Conservation (phyloP, 1,284 basidiomycete species). For the Agroathelia rolfsii region DNA sequence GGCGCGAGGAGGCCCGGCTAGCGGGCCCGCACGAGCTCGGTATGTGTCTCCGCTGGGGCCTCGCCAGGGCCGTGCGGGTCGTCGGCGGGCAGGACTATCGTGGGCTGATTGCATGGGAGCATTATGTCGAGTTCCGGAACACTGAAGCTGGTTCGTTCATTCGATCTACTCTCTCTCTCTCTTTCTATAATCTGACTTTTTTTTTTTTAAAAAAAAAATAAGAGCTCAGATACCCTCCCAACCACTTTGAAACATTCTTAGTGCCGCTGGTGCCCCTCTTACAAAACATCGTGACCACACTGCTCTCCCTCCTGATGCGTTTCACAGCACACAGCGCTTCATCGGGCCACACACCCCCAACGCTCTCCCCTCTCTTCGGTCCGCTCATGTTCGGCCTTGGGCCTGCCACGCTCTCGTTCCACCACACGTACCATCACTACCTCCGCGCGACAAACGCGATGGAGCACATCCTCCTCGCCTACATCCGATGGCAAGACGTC, state of each 20-base stretch:
- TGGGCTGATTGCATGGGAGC: conserved; percentile 70
- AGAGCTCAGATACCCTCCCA: conserved; percentile 60
- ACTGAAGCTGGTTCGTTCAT: conserved; percentile 59
- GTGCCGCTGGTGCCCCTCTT: conserved; percentile 42
- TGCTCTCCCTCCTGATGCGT: conserved; percentile 68
- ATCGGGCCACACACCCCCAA: conserved; percentile 78
- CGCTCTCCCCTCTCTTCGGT: conserved; percentile 81
- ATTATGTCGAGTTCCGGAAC: conserved; percentile 68
- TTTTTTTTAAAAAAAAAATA: conserved; percentile 5
- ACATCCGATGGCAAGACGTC: conserved; percentile 70
- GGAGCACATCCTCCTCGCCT: conserved; percentile 81
- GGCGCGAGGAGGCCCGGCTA: conserved; percentile 72
- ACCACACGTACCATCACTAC: conserved; percentile 72
- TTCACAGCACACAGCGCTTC: conserved; percentile 72
- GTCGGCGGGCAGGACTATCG: conserved; percentile 57
- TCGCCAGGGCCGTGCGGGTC: conserved; percentile 61
- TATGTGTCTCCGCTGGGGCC: conserved; percentile 80
- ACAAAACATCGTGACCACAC: conserved; percentile 49
- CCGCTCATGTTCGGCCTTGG: conserved; percentile 77
- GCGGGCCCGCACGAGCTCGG: conserved; percentile 79
- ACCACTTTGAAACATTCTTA: conserved; percentile 57
- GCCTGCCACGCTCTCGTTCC: conserved; percentile 53
- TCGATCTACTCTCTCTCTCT: conserved; percentile 12
- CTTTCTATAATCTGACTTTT: conserved; percentile 8
- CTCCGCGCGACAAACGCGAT: conserved; percentile 75